Base-by-base conservation (phyloP, 345 rosid genomes). In the Dovyalis caffra region DNA sequence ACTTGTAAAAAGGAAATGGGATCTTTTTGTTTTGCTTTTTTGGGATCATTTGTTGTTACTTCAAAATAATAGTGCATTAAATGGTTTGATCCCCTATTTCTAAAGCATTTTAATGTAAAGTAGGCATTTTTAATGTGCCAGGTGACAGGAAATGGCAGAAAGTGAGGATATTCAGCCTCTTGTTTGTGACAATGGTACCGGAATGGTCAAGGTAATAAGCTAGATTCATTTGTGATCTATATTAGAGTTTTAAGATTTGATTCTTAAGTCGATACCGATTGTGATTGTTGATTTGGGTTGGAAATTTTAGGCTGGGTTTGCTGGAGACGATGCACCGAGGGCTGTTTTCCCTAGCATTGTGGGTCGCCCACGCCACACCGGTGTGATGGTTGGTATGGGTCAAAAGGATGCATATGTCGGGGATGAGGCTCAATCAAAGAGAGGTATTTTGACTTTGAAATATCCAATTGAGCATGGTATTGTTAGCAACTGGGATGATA, bases 151-250 rank as follows among this genome's bases (percentile, higher is more conserved):
- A 77, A 91, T 89, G 96, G 89, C 92, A 65, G 92, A 85, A 4
- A 40, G 51, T 11, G 92, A 85, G 77, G 92, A 88, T 64, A 78
- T 84, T 68, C 86, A 83, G 81, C 84, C 92, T 35, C 88, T 91
- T 14, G 93, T 89, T 25, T 89, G 93, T 53, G 95, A 91, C 86
- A 89, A 89, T 69, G 90, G 92, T 31, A 89, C 88, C 38, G 90
- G 89, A 77, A 87, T 89, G 90, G 90, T 87, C 68, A 89, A 86
- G 93, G 93, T 91, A 83, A 57, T 8, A 56, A 45, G 29, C 68
- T 25, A 33, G 15, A 51, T 34, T 49, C 61, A 32, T 25, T n/a
- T 38, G 35, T 33, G 23, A 7, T n/a, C 33, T 15, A 18, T 33
- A 57, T 43, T 35, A 32, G 34, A 64, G 12, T 58, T 31, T 66